Evolutionary conservation across 2,329 filamentous ascomycete species (phyloP).

Genomic region (Penicillium verrucosum): DNA sequence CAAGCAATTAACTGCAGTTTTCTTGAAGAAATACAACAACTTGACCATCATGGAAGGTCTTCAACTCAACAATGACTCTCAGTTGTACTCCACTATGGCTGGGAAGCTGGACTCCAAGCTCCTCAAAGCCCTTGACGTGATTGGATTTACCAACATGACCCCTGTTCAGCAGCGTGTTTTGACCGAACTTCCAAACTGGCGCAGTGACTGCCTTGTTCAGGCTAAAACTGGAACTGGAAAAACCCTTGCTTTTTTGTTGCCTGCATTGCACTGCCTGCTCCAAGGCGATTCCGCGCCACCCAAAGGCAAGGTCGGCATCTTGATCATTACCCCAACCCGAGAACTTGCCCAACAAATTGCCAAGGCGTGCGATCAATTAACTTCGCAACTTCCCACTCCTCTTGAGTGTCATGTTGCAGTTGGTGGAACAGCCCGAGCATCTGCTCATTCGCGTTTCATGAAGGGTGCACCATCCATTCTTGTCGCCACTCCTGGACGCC

Average conservation of each 20-base stretch:
- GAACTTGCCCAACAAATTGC: conserved; percentile 52
- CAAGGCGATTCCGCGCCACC: conserved; percentile 25
- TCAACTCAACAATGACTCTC: conserved; percentile 18
- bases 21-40: background rate
- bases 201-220: conserved; percentile 54
- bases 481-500: conserved; percentile 49
- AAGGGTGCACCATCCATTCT: conserved; percentile 37
- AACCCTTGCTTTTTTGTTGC: conserved; percentile 49
- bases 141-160: conserved; percentile 46
- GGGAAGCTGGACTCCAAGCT: conserved; percentile 36
- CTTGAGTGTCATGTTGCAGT: conserved; percentile 48
- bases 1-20: conserved; percentile 2
- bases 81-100: conserved; percentile 33
- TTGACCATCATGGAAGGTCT: conserved; percentile 15
- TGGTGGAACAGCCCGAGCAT: conserved; percentile 36
- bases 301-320: conserved; percentile 43
- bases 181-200: conserved; percentile 48
- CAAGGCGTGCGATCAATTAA: conserved; percentile 45
- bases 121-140: conserved; percentile 32
- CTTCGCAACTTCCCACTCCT: conserved; percentile 36
- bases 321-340: conserved; percentile 49
- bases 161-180: conserved; percentile 55
- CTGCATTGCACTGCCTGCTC: conserved; percentile 47
- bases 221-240: conserved; percentile 53
- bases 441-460: conserved; percentile 29